These are phyloP conservation scores for Umbellularia californica DNA, from an alignment of 164 flowering plant species.

Conservation along the genomic window DNA sequence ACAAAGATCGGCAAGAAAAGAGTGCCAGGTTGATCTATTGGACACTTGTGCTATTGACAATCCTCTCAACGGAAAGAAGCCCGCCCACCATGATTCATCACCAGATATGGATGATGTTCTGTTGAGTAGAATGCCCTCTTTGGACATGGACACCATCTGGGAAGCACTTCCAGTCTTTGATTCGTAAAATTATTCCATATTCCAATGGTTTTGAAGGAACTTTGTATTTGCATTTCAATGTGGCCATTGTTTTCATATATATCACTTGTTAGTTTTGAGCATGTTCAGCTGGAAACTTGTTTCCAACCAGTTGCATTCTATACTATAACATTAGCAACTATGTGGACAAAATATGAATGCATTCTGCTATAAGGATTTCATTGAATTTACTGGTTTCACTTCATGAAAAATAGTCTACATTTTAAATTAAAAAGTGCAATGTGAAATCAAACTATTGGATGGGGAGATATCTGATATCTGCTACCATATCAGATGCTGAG, in stretches of 20 bases:
- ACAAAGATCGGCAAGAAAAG: slow-evolving; percentile 20
- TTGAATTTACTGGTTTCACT: no score
- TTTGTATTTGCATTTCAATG: not conserved
- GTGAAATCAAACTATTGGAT: no score
- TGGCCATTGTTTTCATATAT: not conserved
- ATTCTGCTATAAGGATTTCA: no score
- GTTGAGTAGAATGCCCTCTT: slow-evolving; percentile 70
- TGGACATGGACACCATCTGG: slow-evolving; percentile 83
- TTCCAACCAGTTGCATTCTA: no score
- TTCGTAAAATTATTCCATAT: slow-evolving; percentile 16
- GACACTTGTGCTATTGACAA: not conserved
- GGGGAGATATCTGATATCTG: no score
- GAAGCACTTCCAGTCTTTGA: slow-evolving; percentile 53
- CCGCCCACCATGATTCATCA: slow-evolving; percentile 19
- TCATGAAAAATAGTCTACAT: no score
- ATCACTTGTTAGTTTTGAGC: no score
- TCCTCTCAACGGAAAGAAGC: slow-evolving; percentile 23
- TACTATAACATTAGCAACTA: no score
- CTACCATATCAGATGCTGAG: no score
- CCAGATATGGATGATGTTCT: slow-evolving; percentile 45
- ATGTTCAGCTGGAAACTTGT: no score
- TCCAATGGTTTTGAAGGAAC: not conserved
- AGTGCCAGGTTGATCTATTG: slow-evolving; percentile 23
- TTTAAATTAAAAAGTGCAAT: no score
- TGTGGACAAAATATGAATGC: no score